Evolutionary conservation across 768 basidiomycete genomes (phyloP).

Genomic region (Rhodotorula kratochvilovae): DNA sequence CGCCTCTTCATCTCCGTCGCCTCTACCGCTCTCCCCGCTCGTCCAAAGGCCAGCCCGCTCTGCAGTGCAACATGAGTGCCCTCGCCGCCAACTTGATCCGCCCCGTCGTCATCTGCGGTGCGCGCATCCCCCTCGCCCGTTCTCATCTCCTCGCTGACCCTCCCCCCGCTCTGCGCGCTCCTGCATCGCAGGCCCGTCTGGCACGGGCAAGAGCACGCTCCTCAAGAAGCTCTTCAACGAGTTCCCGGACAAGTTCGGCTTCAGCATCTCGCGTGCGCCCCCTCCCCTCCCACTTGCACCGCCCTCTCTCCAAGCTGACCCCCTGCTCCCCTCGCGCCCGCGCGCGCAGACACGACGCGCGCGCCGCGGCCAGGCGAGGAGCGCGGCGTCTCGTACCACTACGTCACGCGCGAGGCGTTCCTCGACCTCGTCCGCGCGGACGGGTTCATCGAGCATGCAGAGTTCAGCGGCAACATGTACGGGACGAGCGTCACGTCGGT

Average conservation of each 20-base stretch:
- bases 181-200: conserved; percentile 57
- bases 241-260: conserved; percentile 79
- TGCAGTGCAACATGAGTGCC: not conserved
- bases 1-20: not conserved
- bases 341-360: conserved; percentile 74
- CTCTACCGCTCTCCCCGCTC: not conserved
- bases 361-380: conserved; percentile 72
- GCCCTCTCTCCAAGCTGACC: not conserved
- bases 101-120: conserved; percentile 74
- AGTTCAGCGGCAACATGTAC: conserved; percentile 87
- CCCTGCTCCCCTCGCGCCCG: no score
- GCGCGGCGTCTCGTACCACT: conserved; percentile 81
- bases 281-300: not conserved
- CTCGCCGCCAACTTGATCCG: conserved; percentile 2
- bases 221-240: conserved; percentile 73
- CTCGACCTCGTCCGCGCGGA: conserved; percentile 61
- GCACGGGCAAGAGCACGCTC: conserved; percentile 90
- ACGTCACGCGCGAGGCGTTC: conserved; percentile 69
- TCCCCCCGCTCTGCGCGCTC: no score
- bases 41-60: no score
- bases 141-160: not conserved
- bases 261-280: conserved; percentile 81
- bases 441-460: conserved; percentile 89
- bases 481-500: conserved; percentile 84
- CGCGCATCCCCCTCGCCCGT: conserved; percentile 43